Percentiles rank a stretch among this genome's conserved stretches.
These are phyloP conservation scores for Aspergillus sp. DNA, from an alignment of 2,329 filamentous ascomycete species.

Conservation along the genomic window DNA sequence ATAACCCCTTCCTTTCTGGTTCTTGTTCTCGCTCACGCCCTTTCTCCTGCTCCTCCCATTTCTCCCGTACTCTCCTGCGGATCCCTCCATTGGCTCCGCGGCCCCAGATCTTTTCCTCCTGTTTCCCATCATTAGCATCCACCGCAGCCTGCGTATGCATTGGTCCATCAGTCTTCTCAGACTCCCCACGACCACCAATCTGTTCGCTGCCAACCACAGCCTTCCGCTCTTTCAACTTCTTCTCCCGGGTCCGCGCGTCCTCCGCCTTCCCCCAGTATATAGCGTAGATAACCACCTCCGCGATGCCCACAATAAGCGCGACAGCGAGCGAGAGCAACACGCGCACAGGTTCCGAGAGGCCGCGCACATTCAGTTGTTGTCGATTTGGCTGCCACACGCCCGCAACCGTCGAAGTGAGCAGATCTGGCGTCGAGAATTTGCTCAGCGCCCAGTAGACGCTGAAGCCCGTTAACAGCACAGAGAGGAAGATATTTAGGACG, in stretches of 20 bases:
- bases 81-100: conserved; percentile 33
- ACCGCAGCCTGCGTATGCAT: neutral
- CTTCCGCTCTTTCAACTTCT: conserved; percentile 32
- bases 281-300: conserved; percentile 41
- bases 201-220: conserved; percentile 19
- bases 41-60: conserved; percentile 24
- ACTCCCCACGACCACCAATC: conserved; percentile 5
- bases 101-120: conserved; percentile 34
- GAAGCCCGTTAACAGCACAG: conserved; percentile 60
- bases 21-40: conserved; percentile 2
- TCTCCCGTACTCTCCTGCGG: conserved; percentile 33
- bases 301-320: conserved; percentile 38
- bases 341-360: conserved; percentile 25
- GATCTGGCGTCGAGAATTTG: conserved; percentile 28
- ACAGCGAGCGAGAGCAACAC: conserved; percentile 35
- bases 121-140: conserved; percentile 6
- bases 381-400: conserved; percentile 4
- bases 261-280: conserved; percentile 40
- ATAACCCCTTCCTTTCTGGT: conserved; percentile 1
- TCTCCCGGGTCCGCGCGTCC: conserved; percentile 31
- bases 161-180: neutral
- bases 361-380: conserved; percentile 6
- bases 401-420: conserved; percentile 16
- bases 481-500: conserved; percentile 83
- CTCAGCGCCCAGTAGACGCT: conserved; percentile 38